Conservation (phyloP, 768 basidiomycete species). For the Hydnomerulius pinastri region DNA sequence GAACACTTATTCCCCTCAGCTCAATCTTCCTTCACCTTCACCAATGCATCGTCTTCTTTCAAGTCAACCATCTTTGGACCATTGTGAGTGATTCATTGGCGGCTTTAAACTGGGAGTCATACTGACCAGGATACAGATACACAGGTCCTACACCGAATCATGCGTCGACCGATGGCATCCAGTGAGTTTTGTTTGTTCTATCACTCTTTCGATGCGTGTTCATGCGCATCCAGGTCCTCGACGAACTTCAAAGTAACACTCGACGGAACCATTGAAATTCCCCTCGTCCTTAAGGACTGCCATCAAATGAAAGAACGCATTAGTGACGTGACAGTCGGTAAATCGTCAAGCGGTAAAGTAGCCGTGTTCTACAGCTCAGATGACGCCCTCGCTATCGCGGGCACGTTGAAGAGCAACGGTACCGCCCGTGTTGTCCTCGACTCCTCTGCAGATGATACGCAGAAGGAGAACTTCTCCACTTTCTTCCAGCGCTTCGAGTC, state of each 20-base stretch:
- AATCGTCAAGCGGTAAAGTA: slow-evolving; percentile 42
- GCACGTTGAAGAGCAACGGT: slow-evolving; percentile 52
- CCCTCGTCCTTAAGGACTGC: slow-evolving; percentile 47
- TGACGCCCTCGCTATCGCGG: slow-evolving; percentile 51
- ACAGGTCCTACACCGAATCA: slow-evolving; percentile 19
- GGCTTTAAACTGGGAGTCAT: too few relatives aligned
- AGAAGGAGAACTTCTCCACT: slow-evolving; percentile 48
- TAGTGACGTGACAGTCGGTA: slow-evolving; percentile 40
- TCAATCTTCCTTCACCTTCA: slow-evolving; percentile 23
- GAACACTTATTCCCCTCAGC: slow-evolving; percentile 50
- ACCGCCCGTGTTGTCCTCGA: slow-evolving; percentile 48
- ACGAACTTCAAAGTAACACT: slow-evolving; percentile 50
- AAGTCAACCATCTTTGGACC: slow-evolving; percentile 69
- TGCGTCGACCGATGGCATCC: slow-evolving; percentile 6
- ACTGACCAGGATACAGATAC: slow-evolving; percentile 19
- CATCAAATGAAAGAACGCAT: slow-evolving; percentile 34
- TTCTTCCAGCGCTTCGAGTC: slow-evolving; percentile 52
- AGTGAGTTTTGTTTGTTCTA: slow-evolving; percentile 19
- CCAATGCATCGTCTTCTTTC: slow-evolving; percentile 38
- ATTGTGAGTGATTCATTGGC: slow-evolving; percentile 43
- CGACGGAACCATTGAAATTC: slow-evolving; percentile 51
- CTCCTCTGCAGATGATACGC: slow-evolving; percentile 39
- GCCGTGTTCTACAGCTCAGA: slow-evolving; percentile 61
- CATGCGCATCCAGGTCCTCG: slow-evolving; percentile 18
- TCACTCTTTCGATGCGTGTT: slow-evolving; percentile 1